Base-by-base conservation (phyloP, 2,329 filamentous ascomycete species). In the Diaporthe destruens region DNA sequence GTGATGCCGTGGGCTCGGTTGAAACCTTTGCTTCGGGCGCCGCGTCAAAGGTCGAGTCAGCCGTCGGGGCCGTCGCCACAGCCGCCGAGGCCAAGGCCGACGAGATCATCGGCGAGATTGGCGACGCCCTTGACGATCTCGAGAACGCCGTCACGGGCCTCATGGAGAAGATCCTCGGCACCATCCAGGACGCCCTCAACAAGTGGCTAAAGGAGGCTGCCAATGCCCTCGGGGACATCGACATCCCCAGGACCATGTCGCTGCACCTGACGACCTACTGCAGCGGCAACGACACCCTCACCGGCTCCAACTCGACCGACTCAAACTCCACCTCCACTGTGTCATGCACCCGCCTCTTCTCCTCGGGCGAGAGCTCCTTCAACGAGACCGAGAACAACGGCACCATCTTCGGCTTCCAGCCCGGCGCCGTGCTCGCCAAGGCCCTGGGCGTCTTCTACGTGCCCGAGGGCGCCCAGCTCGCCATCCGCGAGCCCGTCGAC, bases 401-500 rank as follows among this genome's bases (percentile, higher is more conserved):
- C 44, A 72, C 70, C n/a, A 51, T 74, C 20, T 69, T 74, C 18
- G 72, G 72, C 25, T 74, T 74, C 70, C 70, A 74, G 44, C 72
- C 72, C 1, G 72, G 72, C 34, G 49, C 53, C 1, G 57, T 74
- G 11, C 42, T 74, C 42, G 56, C 72, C n/a, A 66, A 54, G n/a
- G 72, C 71, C 8, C 72, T 74, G 32, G 65, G 72, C n/a, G 72
- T 74, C 20, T 74, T 74, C 66, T 74, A 44, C 57, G 70, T 74
- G 25, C 72, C 72, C 23, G 42, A 68, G 44, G 32, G 70, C 47
- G 72, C 72, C 1, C 72, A 66, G 39, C 56, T 51, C 6, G 44
- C 68, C 42, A 74, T 74, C 25, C 65, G 70, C 16, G 70, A 57
- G 42, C 71, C 72, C 4, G 71, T 74, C 44, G 72, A 74, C 66